Percentiles rank a stretch among this genome's conserved stretches.
phyloP scores from a whole-genome alignment of 768 basidiomycete species.

The Calocybe cyanea region DNA sequence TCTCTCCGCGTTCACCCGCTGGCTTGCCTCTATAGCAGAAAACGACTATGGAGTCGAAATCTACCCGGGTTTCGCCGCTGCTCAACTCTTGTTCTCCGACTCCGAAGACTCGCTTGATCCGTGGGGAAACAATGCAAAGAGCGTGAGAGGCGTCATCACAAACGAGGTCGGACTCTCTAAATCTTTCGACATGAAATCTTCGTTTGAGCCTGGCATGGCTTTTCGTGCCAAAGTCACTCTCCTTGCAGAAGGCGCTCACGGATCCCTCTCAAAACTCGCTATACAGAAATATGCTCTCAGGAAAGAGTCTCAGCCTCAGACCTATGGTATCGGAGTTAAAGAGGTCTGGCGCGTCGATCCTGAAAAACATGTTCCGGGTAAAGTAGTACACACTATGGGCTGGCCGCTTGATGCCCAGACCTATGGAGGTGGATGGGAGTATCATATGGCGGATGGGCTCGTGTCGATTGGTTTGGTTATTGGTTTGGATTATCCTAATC shows the following conservation, averaged over 20 bases:
- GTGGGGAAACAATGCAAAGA: conserved; percentile 39
- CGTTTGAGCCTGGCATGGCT: conserved; percentile 95
- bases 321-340: conserved; percentile 94
- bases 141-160: conserved; percentile 77
- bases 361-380: conserved; percentile 59
- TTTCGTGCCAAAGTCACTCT: conserved; percentile 91
- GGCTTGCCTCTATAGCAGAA: conserved; percentile 87
- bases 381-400: conserved; percentile 92
- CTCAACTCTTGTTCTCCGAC: conserved; percentile 68
- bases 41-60: conserved; percentile 81
- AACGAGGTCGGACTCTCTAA: conserved; percentile 93
- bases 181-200: conserved; percentile 69
- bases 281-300: conserved; percentile 74
- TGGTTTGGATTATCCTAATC: conserved; percentile 93
- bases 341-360: conserved; percentile 91
- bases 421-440: conserved; percentile 92
- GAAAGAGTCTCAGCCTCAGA: conserved; percentile 75
- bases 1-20: conserved; percentile 82
- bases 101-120: conserved; percentile 39
- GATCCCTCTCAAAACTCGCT: conserved; percentile 79
- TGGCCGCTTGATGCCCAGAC: conserved; percentile 85
- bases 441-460: conserved; percentile 92
- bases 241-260: conserved; percentile 94
- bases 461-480: conserved; percentile 90
- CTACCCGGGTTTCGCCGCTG: conserved; percentile 96